Percentiles rank a stretch among this genome's conserved stretches.
phyloP scores from a whole-genome alignment of 2,329 filamentous ascomycete genomes.

The Cercospora sojina region DNA sequence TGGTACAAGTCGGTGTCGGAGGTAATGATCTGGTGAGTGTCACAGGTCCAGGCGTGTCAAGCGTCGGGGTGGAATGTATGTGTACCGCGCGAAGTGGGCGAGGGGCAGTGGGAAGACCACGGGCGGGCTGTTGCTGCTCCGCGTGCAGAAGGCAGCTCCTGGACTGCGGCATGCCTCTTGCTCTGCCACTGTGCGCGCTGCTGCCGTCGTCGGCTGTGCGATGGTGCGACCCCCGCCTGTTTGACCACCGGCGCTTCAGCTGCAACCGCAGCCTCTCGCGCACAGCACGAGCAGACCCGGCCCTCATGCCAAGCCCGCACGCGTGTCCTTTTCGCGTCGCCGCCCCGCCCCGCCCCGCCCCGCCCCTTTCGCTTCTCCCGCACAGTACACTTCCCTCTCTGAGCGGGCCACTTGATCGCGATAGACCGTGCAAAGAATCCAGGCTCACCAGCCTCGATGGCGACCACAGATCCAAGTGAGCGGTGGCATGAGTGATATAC shows the following conservation, averaged over 20 bases:
- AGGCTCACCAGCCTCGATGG: not conserved
- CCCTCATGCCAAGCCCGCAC: not conserved
- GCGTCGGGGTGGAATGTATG: not conserved
- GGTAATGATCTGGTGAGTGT: not conserved
- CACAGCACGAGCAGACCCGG: not conserved
- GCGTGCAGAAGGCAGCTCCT: not conserved
- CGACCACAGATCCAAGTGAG: not conserved
- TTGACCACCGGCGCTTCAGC: not conserved
- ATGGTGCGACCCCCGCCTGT: not conserved
- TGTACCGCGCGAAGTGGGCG: not conserved
- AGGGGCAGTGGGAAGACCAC: not conserved
- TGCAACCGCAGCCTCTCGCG: not conserved
- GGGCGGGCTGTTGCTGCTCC: not conserved
- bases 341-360: not conserved
- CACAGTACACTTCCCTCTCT: not conserved
- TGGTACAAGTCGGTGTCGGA: not conserved
- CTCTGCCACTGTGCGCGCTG: not conserved
- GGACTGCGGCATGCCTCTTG: not conserved
- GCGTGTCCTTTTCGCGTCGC: not conserved
- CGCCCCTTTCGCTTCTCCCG: not conserved
- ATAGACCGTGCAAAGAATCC: not conserved
- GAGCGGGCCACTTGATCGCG: not conserved
- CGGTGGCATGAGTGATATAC: not conserved
- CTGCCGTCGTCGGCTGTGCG: not conserved
- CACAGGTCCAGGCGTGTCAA: slow-evolving; percentile 1